A percentile compares a stretch with the other conserved stretches of the same genome.
Evolutionary conservation across 129 eudicot species (phyloP).

Genomic region (Tanacetum coccineum): DNA sequence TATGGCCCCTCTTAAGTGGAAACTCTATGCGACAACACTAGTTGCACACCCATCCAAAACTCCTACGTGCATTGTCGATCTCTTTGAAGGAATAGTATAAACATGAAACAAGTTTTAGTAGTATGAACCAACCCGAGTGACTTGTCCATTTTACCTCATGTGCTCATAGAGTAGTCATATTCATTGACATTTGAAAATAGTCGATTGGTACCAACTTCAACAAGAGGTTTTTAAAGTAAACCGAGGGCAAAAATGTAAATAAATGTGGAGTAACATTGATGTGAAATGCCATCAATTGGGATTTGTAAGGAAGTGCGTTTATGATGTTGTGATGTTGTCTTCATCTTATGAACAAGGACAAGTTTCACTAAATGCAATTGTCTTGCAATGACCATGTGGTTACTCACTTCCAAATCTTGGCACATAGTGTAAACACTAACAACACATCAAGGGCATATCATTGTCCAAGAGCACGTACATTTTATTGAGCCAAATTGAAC

Average conservation of each 20-base stretch:
- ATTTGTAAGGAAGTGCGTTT: slow-evolving; percentile 20
- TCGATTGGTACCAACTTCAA: neutral
- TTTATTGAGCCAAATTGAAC: neutral
- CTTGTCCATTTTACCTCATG: neutral
- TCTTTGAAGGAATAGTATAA: too few species aligned
- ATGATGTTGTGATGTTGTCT: slow-evolving; percentile 16
- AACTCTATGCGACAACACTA: too few species aligned
- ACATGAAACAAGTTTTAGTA: too few species aligned
- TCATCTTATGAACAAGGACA: slow-evolving; percentile 30
- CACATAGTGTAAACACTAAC: neutral
- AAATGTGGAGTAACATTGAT: slow-evolving; percentile 4
- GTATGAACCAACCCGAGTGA: too few species aligned
- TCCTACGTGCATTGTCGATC: too few species aligned
- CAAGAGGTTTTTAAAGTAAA: neutral
- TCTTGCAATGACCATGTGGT: slow-evolving; percentile 22
- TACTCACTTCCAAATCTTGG: slow-evolving; percentile 17
- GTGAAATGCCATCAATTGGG: slow-evolving; percentile 14
- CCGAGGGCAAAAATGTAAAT: neutral
- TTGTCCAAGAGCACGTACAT: neutral
- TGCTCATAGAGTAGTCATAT: too few species aligned
- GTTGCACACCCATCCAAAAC: too few species aligned
- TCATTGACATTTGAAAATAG: neutral
- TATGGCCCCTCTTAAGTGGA: too few species aligned
- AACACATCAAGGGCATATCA: slow-evolving; percentile 7
- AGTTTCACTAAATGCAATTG: slow-evolving; percentile 31